Percentiles rank a stretch among this genome's conserved stretches.
Conservation (phyloP, 164 flowering plant genomes). For the Vitis rotundifolia region DNA sequence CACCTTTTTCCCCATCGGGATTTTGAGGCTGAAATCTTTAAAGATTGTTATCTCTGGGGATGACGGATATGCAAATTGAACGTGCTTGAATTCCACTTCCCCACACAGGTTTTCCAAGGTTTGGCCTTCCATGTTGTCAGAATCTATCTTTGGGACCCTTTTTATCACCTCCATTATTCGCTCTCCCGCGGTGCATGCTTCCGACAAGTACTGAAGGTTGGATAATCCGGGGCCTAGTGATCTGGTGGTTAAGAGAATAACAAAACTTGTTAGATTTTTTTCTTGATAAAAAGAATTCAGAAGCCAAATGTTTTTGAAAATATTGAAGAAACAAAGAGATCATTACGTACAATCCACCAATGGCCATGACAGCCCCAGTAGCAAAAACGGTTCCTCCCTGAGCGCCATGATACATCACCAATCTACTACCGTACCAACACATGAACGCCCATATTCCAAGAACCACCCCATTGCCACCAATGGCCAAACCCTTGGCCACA, state of each 20-base stretch:
- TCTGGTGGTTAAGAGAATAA: slow-evolving; percentile 26
- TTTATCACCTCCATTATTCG: slow-evolving; percentile 67
- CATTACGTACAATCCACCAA: slow-evolving; percentile 74
- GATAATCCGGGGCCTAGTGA: slow-evolving; percentile 71
- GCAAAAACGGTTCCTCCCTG: slow-evolving; percentile 80
- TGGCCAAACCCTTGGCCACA: slow-evolving; percentile 78
- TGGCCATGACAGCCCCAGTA: slow-evolving; percentile 59
- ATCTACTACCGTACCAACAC: slow-evolving; percentile 70
- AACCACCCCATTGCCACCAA: slow-evolving; percentile 75
- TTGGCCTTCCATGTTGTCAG: slow-evolving; percentile 65
- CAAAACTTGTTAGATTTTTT: too few species aligned
- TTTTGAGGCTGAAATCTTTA: slow-evolving; percentile 43
- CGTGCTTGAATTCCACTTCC: slow-evolving; percentile 64
- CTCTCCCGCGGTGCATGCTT: slow-evolving; percentile 70
- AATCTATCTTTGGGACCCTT: slow-evolving; percentile 72
- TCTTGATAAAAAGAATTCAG: too few species aligned
- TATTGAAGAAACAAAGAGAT: not conserved
- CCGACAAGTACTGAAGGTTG: slow-evolving; percentile 71
- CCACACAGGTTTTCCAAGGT: slow-evolving; percentile 46
- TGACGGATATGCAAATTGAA: slow-evolving; percentile 78
- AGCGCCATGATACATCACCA: slow-evolving; percentile 76
- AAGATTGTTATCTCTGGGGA: slow-evolving; percentile 59
- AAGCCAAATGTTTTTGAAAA: too few species aligned
- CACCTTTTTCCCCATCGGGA: slow-evolving; percentile 72
- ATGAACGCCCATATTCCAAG: slow-evolving; percentile 78